Evolutionary conservation across 495 filamentous ascomycete genomes (phyloP).

Genomic region (Talaromyces trachyspermus): DNA sequence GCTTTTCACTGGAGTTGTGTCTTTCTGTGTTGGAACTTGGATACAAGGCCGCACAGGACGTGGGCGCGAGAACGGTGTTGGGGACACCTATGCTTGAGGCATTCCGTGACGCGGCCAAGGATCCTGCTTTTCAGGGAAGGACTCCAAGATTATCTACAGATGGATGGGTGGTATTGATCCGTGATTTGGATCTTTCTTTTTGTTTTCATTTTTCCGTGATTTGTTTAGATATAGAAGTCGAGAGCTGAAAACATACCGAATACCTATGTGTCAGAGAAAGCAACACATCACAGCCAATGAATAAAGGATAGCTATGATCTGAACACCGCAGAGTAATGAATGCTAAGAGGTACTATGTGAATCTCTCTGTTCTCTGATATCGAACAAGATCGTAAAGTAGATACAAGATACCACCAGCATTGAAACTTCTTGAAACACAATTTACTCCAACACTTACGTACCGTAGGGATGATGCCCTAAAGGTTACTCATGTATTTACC

Average conservation of each 20-base stretch:
- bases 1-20: constrained; percentile 49
- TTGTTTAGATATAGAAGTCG: not conserved
- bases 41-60: constrained; percentile 36
- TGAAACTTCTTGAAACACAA: not conserved
- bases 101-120: constrained; percentile 39
- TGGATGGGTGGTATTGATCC: not conserved
- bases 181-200: not conserved
- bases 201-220: not conserved
- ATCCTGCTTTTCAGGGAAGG: constrained; percentile 12
- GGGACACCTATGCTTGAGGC: constrained; percentile 33
- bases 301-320: not conserved
- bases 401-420: not conserved
- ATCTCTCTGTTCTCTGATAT: not conserved
- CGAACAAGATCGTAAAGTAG: not conserved
- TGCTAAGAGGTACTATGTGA: not conserved
- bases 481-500: not conserved
- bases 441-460: not conserved
- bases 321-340: not conserved
- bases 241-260: not conserved
- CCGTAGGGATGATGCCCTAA: not conserved
- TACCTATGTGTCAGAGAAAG: not conserved
- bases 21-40: constrained; percentile 46
- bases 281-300: not conserved
- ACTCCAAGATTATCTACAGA: constrained; percentile 3
- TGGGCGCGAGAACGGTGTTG: constrained; percentile 35